A percentile compares a stretch with the other conserved stretches of the same genome.
Evolutionary conservation across 139 green algal species (phyloP).

Genomic region (Volvox reticuliferus): DNA sequence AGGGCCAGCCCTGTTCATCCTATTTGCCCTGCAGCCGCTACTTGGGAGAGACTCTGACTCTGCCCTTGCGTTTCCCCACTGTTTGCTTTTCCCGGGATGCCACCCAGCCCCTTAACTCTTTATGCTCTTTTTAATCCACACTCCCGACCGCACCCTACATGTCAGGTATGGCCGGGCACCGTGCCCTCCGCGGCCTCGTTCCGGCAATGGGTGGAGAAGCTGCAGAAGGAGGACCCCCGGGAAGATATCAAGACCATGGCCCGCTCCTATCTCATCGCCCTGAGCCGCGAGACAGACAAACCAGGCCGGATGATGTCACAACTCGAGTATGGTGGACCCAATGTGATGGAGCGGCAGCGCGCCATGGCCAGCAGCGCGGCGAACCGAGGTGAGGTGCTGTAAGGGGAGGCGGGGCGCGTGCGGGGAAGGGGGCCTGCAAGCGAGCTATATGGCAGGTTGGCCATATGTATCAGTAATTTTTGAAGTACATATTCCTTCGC

Average conservation of each 20-base stretch:
- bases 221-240: conserved; percentile 38
- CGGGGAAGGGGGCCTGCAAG: neutral
- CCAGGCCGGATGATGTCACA: conserved; percentile 38
- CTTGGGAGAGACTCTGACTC: too few relatives aligned
- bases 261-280: conserved; percentile 43
- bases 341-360: neutral
- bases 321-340: conserved; percentile 25
- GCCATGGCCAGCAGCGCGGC: neutral
- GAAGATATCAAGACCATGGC: conserved; percentile 50
- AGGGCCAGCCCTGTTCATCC: too few relatives aligned
- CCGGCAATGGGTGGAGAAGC: conserved; percentile 23
- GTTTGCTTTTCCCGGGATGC: too few relatives aligned
- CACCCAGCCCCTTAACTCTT: too few relatives aligned
- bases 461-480: too few relatives aligned
- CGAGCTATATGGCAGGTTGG: too few relatives aligned
- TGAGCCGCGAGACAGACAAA: conserved; percentile 27
- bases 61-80: too few relatives aligned
- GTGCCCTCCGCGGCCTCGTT: conserved; percentile 1
- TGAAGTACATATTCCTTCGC: too few relatives aligned
- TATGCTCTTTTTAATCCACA: too few relatives aligned
- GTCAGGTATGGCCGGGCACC: conserved; percentile 21
- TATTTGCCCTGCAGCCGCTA: too few relatives aligned
- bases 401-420: neutral
- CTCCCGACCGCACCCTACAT: too few relatives aligned
- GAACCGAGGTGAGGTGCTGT: neutral